phyloP scores from a whole-genome alignment of 2,329 filamentous ascomycete species.

The Drechslerella dactyloides region DNA sequence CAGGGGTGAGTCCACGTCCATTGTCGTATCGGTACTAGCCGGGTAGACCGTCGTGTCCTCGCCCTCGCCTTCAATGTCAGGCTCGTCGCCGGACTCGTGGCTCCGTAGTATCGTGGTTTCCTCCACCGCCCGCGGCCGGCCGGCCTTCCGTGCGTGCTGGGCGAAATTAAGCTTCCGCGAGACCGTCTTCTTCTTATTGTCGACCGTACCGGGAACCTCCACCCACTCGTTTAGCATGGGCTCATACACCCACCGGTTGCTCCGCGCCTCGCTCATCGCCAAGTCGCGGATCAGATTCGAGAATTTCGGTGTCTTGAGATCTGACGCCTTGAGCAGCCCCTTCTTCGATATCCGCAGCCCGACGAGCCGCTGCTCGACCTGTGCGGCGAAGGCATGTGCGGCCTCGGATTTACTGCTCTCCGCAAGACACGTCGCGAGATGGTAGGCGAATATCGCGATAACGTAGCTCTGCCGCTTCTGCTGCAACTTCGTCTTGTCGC shows the following conservation, averaged over 20 bases:
- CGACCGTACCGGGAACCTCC: constrained; percentile 14
- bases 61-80: constrained; percentile 14
- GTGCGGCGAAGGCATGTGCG: constrained; percentile 15
- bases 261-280: constrained; percentile 34
- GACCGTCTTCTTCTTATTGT: constrained; percentile 10
- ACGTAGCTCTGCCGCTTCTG: constrained; percentile 47
- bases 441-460: constrained; percentile 37
- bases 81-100: neutral
- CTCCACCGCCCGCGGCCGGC: neutral
- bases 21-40: constrained; percentile 40
- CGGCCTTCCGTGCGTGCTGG: neutral
- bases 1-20: constrained; percentile 11
- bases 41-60: constrained; percentile 23
- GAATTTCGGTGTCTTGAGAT: constrained; percentile 47
- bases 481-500: constrained; percentile 30
- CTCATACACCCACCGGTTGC: constrained; percentile 41
- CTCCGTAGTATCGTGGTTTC: neutral
- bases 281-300: constrained; percentile 41
- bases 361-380: constrained; percentile 30
- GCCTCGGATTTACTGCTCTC: constrained; percentile 37
- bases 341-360: constrained; percentile 40
- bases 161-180: constrained; percentile 38
- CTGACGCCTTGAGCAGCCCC: constrained; percentile 39
- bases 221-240: constrained; percentile 49
- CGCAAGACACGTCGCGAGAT: constrained; percentile 32